These are phyloP conservation scores for Claviceps fusiformis DNA, from an alignment of 2,329 filamentous ascomycete genomes.

Conservation along the genomic window DNA sequence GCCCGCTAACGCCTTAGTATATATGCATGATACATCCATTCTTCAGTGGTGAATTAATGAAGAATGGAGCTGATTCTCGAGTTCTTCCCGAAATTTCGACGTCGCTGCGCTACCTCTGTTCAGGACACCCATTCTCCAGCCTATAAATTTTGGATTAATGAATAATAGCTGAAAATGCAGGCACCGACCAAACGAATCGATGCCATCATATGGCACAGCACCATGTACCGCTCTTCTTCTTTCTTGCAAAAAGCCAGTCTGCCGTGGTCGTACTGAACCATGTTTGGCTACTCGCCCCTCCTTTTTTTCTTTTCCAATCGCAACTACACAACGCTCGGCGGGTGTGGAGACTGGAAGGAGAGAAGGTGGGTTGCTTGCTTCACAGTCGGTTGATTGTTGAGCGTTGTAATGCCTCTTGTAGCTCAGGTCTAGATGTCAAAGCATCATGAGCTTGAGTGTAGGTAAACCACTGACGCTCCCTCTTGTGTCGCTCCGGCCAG, in stretches of 20 bases:
- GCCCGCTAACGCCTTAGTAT: conserved; percentile 6
- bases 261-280: neutral
- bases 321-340: neutral
- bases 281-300: neutral
- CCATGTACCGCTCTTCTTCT: neutral
- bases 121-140: neutral
- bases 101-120: neutral
- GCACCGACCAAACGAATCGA: neutral
- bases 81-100: neutral
- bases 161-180: neutral
- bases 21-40: conserved; percentile 5
- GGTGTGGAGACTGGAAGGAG: neutral
- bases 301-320: no score
- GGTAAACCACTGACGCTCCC: conserved; percentile 79
- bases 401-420: conserved; percentile 73
- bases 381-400: conserved; percentile 51
- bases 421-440: conserved; percentile 66
- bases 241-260: neutral
- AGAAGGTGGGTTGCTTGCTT: conserved; percentile 2
- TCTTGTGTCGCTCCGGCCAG: conserved; percentile 92
- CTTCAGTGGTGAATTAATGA: neutral
- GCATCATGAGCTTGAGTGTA: conserved; percentile 70
- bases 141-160: neutral
- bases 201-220: neutral
- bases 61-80: neutral